A percentile compares a stretch with the other conserved stretches of the same genome.
Evolutionary conservation across 2,329 filamentous ascomycete genomes (phyloP).

Genomic region (Aspergillus spinulosporus): DNA sequence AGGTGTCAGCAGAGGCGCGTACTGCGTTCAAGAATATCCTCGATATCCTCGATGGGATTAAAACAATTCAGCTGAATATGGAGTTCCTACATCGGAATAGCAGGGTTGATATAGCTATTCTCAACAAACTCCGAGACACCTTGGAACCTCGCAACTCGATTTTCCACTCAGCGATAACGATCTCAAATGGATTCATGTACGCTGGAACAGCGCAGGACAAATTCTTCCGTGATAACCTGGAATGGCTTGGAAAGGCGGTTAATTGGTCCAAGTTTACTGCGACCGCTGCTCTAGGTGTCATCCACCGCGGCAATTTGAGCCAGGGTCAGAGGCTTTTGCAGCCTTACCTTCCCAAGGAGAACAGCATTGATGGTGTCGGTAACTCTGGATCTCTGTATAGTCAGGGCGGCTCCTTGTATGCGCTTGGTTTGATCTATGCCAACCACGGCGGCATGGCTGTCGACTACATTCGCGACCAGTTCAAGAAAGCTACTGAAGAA

Average conservation of each 20-base stretch:
- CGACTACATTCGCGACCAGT: constrained; percentile 49
- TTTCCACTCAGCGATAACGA: constrained; percentile 95
- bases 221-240: constrained; percentile 96
- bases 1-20: constrained; percentile 51
- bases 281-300: constrained; percentile 91
- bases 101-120: constrained; percentile 83
- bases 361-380: constrained; percentile 57
- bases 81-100: constrained; percentile 97
- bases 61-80: constrained; percentile 90
- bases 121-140: constrained; percentile 96
- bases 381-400: constrained; percentile 87
- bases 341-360: constrained; percentile 81
- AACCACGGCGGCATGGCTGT: constrained; percentile 90
- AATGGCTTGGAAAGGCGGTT: constrained; percentile 96
- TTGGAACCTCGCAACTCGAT: constrained; percentile 96
- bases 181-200: constrained; percentile 99
- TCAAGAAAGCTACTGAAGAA: constrained; percentile 60
- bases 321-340: constrained; percentile 92
- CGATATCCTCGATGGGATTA: constrained; percentile 77
- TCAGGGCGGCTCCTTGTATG: constrained; percentile 92
- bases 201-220: constrained; percentile 97
- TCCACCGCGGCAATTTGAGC: constrained; percentile 90
- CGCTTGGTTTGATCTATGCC: constrained; percentile 92
- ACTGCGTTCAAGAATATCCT: constrained; percentile 59
- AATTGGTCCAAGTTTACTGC: constrained; percentile 99